Conservation (phyloP, 2,329 filamentous ascomycete species). For the Sclerotinia sclerotiorum region DNA sequence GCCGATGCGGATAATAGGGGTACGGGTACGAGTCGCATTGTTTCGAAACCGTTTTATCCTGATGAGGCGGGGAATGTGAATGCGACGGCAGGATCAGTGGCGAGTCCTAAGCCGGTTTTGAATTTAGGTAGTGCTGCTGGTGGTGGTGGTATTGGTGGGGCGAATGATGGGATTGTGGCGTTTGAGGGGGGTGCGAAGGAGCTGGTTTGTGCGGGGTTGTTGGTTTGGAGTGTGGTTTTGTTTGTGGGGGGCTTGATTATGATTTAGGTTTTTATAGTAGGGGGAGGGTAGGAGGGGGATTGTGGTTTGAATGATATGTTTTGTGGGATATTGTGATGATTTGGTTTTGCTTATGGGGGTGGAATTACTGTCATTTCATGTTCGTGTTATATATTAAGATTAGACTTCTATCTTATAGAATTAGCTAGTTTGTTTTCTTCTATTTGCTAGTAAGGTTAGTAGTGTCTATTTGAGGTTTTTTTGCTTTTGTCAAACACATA, state of each 20-base stretch:
- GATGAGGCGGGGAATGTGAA: conserved; percentile 5
- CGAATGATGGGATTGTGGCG: not conserved
- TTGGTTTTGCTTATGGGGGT: not conserved
- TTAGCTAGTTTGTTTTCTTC: too few species aligned
- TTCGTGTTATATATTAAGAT: not conserved
- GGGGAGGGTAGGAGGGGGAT: not conserved
- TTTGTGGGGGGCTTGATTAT: not conserved
- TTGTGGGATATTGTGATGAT: not conserved
- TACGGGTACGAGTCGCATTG: accelerated
- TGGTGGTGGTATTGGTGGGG: not conserved
- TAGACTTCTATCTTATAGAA: too few species aligned
- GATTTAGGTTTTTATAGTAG: too few species aligned
- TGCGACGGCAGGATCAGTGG: conserved; percentile 2
- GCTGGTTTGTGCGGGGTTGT: not conserved
- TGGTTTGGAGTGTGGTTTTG: not conserved
- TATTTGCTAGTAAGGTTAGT: too few species aligned
- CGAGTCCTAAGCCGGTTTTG: not conserved
- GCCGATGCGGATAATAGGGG: too few species aligned
- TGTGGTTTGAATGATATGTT: not conserved
- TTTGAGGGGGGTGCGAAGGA: conserved; percentile 4
- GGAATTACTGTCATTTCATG: not conserved
- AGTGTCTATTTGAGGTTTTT: too few species aligned
- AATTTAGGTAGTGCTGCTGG: not conserved
- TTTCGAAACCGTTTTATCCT: conserved; percentile 5
- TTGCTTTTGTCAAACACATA: too few species aligned